These are phyloP conservation scores for Chaetomium cochliodes DNA, from an alignment of 495 filamentous ascomycete species.

Conservation along the genomic window DNA sequence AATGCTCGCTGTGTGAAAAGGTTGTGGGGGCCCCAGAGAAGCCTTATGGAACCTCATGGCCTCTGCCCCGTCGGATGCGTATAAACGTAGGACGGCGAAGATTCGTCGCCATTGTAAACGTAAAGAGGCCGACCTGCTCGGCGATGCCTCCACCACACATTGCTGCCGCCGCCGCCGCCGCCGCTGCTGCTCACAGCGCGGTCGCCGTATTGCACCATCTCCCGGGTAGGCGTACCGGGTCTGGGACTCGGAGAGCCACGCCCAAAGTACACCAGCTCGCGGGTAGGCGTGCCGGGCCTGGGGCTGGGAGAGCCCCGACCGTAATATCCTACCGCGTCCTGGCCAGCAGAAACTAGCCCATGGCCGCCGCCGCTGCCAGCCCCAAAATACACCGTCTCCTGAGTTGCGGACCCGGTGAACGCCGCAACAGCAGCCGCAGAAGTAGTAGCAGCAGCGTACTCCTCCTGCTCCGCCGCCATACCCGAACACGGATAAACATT, in stretches of 20 bases:
- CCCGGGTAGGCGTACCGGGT: neutral
- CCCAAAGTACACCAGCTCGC: slow-evolving; percentile 5
- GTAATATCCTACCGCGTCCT: slow-evolving; percentile 3
- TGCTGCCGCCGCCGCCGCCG: neutral
- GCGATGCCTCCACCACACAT: slow-evolving; percentile 10
- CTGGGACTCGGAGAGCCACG: neutral
- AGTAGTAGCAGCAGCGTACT: slow-evolving; percentile 3
- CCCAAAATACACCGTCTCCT: slow-evolving; percentile 9
- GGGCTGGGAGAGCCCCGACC: neutral
- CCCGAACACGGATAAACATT: slow-evolving; percentile 33
- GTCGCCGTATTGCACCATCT: neutral
- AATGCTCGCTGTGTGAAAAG: neutral
- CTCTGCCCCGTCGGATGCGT: slow-evolving; percentile 1
- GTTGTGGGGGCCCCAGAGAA: neutral
- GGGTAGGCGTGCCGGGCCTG: neutral
- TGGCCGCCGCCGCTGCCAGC: neutral
- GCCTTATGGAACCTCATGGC: neutral
- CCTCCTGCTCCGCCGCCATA: slow-evolving; percentile 23
- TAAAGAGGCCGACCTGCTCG: slow-evolving; percentile 10
- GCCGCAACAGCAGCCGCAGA: neutral
- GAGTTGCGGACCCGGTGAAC: neutral
- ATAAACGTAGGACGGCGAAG: slow-evolving; percentile 14
- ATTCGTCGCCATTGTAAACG: slow-evolving; percentile 13
- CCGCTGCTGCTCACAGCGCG: neutral
- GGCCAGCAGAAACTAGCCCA: neutral